Percentiles rank a stretch among this genome's conserved stretches.
phyloP scores from a whole-genome alignment of 1,284 basidiomycete genomes.

The Singerocomus inundabilis region DNA sequence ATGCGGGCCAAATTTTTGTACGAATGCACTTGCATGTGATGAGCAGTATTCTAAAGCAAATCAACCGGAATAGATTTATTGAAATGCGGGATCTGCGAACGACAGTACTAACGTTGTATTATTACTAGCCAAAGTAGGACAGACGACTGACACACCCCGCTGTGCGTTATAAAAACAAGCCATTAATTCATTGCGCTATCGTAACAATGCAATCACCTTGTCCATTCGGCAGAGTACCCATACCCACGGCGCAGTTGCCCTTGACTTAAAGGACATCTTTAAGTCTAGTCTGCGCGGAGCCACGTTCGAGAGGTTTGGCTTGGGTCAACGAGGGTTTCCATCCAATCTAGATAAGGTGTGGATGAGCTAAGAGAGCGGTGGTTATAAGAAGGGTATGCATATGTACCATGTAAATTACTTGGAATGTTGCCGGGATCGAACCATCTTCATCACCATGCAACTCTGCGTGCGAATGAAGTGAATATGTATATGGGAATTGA shows the following conservation, averaged over 20 bases:
- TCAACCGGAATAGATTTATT: background rate
- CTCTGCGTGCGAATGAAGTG: constrained; percentile 45
- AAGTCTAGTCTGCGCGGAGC: constrained; percentile 78
- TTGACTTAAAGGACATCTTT: constrained; percentile 69
- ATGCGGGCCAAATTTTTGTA: background rate
- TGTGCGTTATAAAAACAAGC: background rate
- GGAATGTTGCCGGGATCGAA: constrained; percentile 91
- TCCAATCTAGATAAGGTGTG: constrained; percentile 74
- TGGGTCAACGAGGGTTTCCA: constrained; percentile 92
- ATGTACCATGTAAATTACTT: constrained; percentile 89
- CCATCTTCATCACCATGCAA: constrained; percentile 85
- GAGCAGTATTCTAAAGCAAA: background rate
- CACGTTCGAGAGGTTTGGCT: constrained; percentile 82
- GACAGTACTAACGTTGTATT: background rate
- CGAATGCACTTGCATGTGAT: background rate
- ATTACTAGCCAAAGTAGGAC: background rate
- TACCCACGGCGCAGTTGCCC: background rate
- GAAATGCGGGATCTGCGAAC: background rate
- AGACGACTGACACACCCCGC: constrained; percentile 1
- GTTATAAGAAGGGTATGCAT: background rate
- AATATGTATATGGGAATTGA: constrained; percentile 4
- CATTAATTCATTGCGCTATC: background rate
- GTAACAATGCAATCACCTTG: no score
- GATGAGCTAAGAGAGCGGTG: background rate
- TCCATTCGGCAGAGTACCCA: background rate